Evolutionary conservation across 257 asterid species (phyloP), one percentile per base, ranked within the genome.

Genomic region (Gentiana straminea): DNA sequence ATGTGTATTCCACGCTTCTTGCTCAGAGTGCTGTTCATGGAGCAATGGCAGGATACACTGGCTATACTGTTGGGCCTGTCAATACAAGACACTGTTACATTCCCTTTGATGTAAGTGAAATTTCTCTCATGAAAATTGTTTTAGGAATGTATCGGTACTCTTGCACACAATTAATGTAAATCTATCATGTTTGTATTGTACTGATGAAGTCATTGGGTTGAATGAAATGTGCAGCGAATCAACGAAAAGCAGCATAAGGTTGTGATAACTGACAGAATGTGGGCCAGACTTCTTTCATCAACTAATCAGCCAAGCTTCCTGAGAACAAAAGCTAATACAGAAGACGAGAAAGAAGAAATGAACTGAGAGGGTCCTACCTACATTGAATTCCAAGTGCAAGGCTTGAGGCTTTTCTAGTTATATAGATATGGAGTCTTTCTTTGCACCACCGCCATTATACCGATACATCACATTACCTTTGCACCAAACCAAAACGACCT

Each of bases 21-120:
- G 98, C 98, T 43, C 96, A 90, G 56, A 86, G 89, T 58, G 94
- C 91, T 2, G 86, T 86, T 35, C 98, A 90, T 63, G 96, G 98
- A 77, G 96, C 98, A 2, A 90, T 86, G 98, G 98, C 96, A 0
- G 98, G 98, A 41, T 90, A 80, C 68, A 90, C 98, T 0, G 96
- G 96, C 45, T 84, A 72, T 74, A 82, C 89, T 1, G 79, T 67
- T 3, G 98, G 95, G 57, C 86, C 78, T 5, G 94, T 90, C 35
- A 86, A 90, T 33, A 76, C 82, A 9, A 76, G 88, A 51, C 77
- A 82, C 15, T 65, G 86, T 60, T 90, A 90, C 74, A 90, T 90
- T 61, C 96, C 98, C 37, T 82, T 86, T 69, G 50, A 84, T 47
- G 98, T 90, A 66, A 84, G 94, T 73, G 52, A 10, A 10, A 62